phyloP scores from a whole-genome alignment of 108 stramenopile genomes.

The Cyclotella baltica region DNA sequence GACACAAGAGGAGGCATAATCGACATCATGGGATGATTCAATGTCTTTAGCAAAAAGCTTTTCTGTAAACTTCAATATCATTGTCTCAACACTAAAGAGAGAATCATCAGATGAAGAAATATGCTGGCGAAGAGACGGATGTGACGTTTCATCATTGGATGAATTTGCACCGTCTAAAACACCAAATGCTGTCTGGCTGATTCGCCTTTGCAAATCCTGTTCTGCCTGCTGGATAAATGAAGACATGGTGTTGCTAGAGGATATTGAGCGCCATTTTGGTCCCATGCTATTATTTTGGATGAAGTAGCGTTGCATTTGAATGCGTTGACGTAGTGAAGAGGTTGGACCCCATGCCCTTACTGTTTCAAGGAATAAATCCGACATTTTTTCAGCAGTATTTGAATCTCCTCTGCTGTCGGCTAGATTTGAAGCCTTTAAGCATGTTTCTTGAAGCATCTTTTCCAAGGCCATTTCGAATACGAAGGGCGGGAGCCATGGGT shows the following conservation, averaged over 20 bases:
- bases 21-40: not conserved
- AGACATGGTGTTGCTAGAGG: not conserved
- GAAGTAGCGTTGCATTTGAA: conserved; percentile 60
- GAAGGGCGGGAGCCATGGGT: conserved; percentile 69
- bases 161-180: conserved; percentile 25
- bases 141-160: conserved; percentile 1
- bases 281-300: conserved; percentile 23
- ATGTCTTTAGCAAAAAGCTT: conserved; percentile 23
- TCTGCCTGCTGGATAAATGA: conserved; percentile 49
- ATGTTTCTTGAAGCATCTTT: conserved; percentile 69
- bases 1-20: conserved; percentile 22
- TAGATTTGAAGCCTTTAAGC: conserved; percentile 16
- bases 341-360: conserved; percentile 80
- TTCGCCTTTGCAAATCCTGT: conserved; percentile 42
- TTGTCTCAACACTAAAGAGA: conserved; percentile 41
- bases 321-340: conserved; percentile 67
- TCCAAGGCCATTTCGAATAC: conserved; percentile 68
- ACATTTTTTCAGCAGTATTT: conserved; percentile 43
- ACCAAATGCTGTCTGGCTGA: conserved; percentile 57
- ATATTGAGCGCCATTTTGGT: conserved; percentile 22
- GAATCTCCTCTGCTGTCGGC: not conserved
- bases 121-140: conserved; percentile 30
- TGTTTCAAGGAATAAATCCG: conserved; percentile 70
- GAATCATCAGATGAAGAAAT: conserved; percentile 48
- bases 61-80: conserved; percentile 20